These are phyloP conservation scores for Arachnomyces sp. DNA, from an alignment of 2,329 filamentous ascomycete species.

Conservation along the genomic window DNA sequence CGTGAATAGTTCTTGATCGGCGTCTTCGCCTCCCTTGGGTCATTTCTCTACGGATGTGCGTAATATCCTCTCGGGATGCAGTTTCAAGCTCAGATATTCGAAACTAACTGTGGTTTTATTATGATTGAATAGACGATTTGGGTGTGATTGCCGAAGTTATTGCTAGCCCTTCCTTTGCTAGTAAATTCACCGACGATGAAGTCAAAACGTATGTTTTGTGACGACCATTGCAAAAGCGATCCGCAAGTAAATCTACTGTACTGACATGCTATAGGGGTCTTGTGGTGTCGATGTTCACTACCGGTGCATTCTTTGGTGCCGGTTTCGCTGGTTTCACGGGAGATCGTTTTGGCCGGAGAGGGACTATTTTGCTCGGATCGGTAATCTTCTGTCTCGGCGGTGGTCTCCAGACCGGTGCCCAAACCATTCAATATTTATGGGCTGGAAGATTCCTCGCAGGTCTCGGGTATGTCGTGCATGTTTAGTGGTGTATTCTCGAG, in stretches of 20 bases:
- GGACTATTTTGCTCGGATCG: conserved; percentile 65
- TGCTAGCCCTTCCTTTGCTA: conserved; percentile 28
- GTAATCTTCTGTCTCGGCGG: conserved; percentile 66
- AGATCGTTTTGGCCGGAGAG: conserved; percentile 60
- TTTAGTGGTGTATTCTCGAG: conserved; percentile 36
- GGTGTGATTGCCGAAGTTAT: conserved; percentile 55
- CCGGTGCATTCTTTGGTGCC: conserved; percentile 65
- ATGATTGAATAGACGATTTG: conserved; percentile 38
- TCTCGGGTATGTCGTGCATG: conserved; percentile 43
- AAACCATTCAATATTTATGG: conserved; percentile 55
- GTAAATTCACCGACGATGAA: conserved; percentile 23
- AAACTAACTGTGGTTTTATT: background rate
- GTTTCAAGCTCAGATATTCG: background rate
- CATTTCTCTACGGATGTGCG: conserved; percentile 49
- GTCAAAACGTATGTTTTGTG: conserved; percentile 22
- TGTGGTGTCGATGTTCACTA: conserved; percentile 72
- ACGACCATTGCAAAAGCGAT: conserved; percentile 7
- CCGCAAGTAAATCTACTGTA: background rate
- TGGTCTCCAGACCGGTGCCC: conserved; percentile 63
- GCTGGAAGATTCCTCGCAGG: conserved; percentile 64
- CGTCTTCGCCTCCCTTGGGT: conserved; percentile 53
- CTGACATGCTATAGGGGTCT: conserved; percentile 45
- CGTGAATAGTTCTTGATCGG: conserved; percentile 46
- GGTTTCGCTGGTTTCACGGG: conserved; percentile 55
- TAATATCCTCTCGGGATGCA: background rate